Evolutionary conservation across 371 early-diverging fungal genomes (phyloP), one percentile per base, ranked within the genome.

Genomic region (Rhizopus arrhizus): DNA sequence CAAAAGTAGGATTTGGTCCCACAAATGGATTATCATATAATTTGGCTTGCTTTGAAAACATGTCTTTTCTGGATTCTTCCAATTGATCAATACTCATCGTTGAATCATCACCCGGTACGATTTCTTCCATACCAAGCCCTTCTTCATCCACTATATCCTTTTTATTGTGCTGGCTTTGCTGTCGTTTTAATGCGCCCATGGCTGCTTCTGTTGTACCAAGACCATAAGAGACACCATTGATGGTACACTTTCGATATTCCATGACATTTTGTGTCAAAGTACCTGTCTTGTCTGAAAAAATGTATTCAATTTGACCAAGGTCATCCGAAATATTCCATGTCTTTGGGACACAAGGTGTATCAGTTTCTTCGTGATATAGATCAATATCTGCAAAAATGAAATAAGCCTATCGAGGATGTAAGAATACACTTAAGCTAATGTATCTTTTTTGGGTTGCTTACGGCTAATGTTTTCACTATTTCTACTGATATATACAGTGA

Each of bases 401-500:
- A 58, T 85, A 87, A 29, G 91, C 92, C 72, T 77, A 58, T 45
- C 3, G 35, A 53, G n/a, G 13, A n/a, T 33, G 15, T 56, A 12
- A 5, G 4, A 31, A 33, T 40, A 31, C 13, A 36, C 11, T 36
- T 1, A 36, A 36, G 36, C 36, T 6, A 36, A 36, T 2, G 2
- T 22, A 22, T 22, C 22, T 22, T 22, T 22, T 22, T 22, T 22
- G 22, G 22, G 36, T 13, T 15, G 60, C 77, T 66, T 75, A 79
- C 80, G 13, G 72, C 82, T 46, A 77, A 51, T 3, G 91, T 86
- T 72, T 93, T 94, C 35, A 93, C 95, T 31, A 94, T 82, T 72
- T 99, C 99, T 8, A 99, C 85, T 15, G 93, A 96, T 48, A 99
- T 91, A 69, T 97, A 99, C 33, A 99, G 84, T 22, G 98, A 96